Evolutionary conservation across 306 rosid species (phyloP).

Genomic region (Ochetophila trinervis): DNA sequence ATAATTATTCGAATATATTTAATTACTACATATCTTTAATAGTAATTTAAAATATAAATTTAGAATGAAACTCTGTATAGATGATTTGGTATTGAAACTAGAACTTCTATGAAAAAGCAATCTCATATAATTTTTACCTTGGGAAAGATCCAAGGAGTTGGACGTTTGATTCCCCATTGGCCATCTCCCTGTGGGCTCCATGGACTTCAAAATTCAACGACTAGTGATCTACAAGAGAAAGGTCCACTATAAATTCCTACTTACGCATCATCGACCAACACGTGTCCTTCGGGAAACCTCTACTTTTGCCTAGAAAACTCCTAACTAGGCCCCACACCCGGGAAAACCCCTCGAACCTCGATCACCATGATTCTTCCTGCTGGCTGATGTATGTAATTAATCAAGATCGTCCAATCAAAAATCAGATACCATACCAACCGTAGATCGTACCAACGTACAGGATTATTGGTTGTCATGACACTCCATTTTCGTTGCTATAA

Average conservation of each 20-base stretch:
- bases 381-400: background rate
- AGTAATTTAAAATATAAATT: no score
- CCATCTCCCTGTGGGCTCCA: no score
- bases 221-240: background rate
- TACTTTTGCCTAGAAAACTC: constrained; percentile 33
- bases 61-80: no score
- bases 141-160: no score
- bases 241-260: constrained; percentile 1
- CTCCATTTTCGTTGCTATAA: background rate
- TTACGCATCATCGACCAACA: constrained; percentile 16
- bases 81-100: no score
- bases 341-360: background rate
- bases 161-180: no score
- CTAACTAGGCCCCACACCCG: constrained; percentile 19
- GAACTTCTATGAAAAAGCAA: no score
- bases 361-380: background rate
- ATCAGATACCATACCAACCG: background rate
- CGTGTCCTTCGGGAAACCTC: constrained; percentile 44
- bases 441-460: background rate
- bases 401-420: background rate
- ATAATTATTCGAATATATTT: no score
- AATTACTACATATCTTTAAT: no score
- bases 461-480: background rate
- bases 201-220: no score
- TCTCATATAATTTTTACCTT: no score